phyloP scores from a whole-genome alignment of 140 eudicot species.

The Bidens hawaiensis region DNA sequence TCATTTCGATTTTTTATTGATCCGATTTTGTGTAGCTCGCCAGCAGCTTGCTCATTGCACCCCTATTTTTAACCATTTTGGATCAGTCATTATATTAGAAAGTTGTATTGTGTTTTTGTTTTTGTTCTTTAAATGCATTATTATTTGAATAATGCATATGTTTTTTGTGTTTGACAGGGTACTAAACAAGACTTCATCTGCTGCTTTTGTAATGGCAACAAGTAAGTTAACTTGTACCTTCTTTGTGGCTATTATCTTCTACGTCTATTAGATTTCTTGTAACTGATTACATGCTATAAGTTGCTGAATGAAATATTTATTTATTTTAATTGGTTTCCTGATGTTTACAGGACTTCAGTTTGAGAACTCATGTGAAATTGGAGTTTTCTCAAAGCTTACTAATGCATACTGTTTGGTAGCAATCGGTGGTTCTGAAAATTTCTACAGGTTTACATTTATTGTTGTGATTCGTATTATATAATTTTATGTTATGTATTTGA shows the following conservation, averaged over 20 bases:
- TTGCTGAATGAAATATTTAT: not conserved
- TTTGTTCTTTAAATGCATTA: not conserved
- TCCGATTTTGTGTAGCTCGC: too few relatives aligned
- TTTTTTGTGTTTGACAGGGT: constrained; percentile 10
- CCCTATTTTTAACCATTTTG: too few relatives aligned
- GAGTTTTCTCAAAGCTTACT: constrained; percentile 44
- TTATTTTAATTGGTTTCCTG: not conserved
- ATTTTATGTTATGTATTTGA: not conserved
- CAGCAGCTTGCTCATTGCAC: too few relatives aligned
- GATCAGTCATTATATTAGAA: too few relatives aligned
- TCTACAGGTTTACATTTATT: constrained; percentile 44
- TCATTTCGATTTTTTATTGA: too few relatives aligned
- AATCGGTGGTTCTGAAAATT: constrained; percentile 47
- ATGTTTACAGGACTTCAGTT: constrained; percentile 43
- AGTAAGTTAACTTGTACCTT: constrained; percentile 20
- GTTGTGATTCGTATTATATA: not conserved
- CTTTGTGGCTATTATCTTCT: not conserved
- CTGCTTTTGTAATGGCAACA: constrained; percentile 26
- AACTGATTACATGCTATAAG: not conserved
- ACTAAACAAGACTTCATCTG: constrained; percentile 2
- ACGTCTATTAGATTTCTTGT: not conserved
- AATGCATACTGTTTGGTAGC: constrained; percentile 51
- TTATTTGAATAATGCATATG: not conserved
- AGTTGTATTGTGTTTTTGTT: not conserved
- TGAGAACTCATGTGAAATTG: constrained; percentile 45